A percentile compares a stretch with the other conserved stretches of the same genome.
Conservation (phyloP, 2,329 filamentous ascomycete genomes). For the Ceratocystis destructans region DNA sequence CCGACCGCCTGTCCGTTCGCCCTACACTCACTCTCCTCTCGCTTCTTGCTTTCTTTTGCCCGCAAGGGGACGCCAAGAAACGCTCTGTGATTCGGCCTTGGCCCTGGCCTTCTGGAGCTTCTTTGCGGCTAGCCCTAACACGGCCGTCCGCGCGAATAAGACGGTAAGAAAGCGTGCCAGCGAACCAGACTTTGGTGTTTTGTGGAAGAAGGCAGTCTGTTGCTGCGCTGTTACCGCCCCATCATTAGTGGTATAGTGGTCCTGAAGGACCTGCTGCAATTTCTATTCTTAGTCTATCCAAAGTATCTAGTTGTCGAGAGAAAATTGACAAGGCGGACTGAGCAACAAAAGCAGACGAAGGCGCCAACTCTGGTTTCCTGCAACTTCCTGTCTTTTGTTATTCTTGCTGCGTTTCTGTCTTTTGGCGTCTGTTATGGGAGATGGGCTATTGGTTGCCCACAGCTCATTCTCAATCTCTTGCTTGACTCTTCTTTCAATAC, state of each 20-base stretch:
- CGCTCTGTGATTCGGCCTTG: background rate
- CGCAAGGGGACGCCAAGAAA: background rate
- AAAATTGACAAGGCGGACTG: background rate
- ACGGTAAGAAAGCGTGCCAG: background rate
- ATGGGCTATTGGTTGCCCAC: background rate
- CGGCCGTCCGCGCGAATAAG: background rate
- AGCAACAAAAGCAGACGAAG: background rate
- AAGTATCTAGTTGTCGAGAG: background rate
- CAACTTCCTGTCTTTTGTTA: background rate
- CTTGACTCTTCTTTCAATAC: background rate
- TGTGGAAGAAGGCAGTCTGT: background rate
- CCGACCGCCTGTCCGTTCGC: background rate
- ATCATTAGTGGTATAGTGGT: background rate
- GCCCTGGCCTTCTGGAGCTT: background rate
- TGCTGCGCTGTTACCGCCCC: background rate
- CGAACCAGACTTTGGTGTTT: background rate
- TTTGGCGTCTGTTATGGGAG: background rate
- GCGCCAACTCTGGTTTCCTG: background rate
- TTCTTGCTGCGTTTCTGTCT: background rate
- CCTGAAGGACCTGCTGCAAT: background rate
- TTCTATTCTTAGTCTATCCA: conserved; percentile 1
- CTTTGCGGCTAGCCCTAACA: background rate
- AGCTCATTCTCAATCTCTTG: background rate
- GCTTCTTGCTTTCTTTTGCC: background rate
- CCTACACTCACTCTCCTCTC: background rate